Base-by-base conservation (phyloP, 2,329 filamentous ascomycete genomes). In the Aspergillus fumigatus region DNA sequence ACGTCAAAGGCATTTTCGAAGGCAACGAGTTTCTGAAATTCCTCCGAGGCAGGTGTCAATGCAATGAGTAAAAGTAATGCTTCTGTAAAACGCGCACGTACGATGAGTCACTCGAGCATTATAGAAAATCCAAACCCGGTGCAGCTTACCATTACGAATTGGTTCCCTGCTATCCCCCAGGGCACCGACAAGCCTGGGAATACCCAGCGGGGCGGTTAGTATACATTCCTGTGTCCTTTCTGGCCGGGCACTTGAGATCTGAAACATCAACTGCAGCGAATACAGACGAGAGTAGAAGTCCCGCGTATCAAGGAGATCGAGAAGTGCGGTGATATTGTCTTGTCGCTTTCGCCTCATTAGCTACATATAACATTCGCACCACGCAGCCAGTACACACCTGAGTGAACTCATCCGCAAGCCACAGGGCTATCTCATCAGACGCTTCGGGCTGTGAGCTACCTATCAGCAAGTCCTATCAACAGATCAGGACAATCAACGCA, bases 341-440 rank as follows among this genome's bases (percentile, higher is more conserved):
- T 97, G 92, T 61, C 90, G 87, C 83, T 87, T 72, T 72, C 57
- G 65, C 75, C 72, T 75, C 73, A 78, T 85, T 78, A 84, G 81
- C 73, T 70, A 47, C 54, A 43, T 60, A 60, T 14, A 38, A 14
- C 26, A 19, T 29, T 41, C n/a, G 10, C 48, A 55, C 40, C 51
- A 56, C 6, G 53, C n/a, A 57, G 50, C 50, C 45, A 45, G 69
- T 52, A 9, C 76, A 62, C 79, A 87, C 85, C 80, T 96, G 92
- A 35, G 94, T 97, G 72, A 99, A 99, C 74, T 97, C 93, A 75
- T 99, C 94, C 53, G 94, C 94, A 57, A 99, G 82, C 92, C 94
- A 99, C 27, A 97, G 80, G 19, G 89, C 89, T 66, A 99, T 95
- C 75, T 99, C 94, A 62, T 97, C 93, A 14, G 93, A 96, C 53